phyloP scores from a whole-genome alignment of 2,329 filamentous ascomycete genomes.

The Hypoxylon sp. region DNA sequence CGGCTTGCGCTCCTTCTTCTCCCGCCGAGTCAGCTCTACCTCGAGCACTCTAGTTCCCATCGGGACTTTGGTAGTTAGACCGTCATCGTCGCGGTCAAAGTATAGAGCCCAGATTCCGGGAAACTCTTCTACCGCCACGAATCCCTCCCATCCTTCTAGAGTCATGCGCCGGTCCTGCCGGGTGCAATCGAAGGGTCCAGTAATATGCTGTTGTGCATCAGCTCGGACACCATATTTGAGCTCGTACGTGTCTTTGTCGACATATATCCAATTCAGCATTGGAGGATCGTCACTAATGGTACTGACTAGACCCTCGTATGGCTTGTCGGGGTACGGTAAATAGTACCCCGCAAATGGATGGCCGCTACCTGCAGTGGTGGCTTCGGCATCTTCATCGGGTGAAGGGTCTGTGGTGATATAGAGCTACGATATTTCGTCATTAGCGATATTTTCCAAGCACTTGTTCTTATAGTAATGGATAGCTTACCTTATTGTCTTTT shows the following conservation, averaged over 20 bases:
- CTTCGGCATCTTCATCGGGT: constrained; percentile 49
- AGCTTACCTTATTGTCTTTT: constrained; percentile 59
- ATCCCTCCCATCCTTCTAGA: constrained; percentile 66
- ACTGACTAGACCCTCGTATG: constrained; percentile 63
- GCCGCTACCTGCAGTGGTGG: constrained; percentile 54
- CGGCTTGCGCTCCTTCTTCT: constrained; percentile 62
- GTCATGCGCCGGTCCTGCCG: constrained; percentile 66
- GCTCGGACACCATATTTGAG: constrained; percentile 63
- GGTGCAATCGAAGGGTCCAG: constrained; percentile 67
- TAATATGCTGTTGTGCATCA: constrained; percentile 61
- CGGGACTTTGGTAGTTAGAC: constrained; percentile 61
- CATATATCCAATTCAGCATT: constrained; percentile 67
- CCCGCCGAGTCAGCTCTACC: constrained; percentile 67
- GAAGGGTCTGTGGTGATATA: constrained; percentile 62
- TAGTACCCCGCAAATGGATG: constrained; percentile 72
- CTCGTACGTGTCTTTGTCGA: constrained; percentile 62
- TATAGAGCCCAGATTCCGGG: constrained; percentile 63
- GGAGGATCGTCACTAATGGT: constrained; percentile 66
- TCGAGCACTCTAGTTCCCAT: constrained; percentile 67
- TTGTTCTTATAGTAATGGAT: not conserved
- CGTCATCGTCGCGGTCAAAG: constrained; percentile 64
- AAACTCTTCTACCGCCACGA: constrained; percentile 63
- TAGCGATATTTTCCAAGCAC: not conserved
- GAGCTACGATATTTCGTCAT: constrained; percentile 51
- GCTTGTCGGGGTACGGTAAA: constrained; percentile 69